Evolutionary conservation across 345 rosid genomes (phyloP).

Genomic region (Syzygium aqueum): DNA sequence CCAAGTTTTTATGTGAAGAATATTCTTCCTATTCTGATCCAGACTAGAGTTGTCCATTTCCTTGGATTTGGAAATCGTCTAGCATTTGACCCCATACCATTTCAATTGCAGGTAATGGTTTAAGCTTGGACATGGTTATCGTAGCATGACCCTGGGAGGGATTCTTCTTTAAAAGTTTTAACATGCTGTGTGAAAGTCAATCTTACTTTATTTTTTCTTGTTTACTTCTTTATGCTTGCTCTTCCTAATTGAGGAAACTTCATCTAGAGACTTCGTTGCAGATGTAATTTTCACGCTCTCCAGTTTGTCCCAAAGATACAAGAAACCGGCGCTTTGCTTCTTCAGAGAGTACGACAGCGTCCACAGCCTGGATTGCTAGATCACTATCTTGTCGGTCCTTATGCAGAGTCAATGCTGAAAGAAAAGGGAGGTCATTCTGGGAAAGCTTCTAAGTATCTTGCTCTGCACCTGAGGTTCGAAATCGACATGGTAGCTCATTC

Average conservation of each 20-base stretch:
- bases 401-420: constrained; percentile 34
- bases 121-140: background rate
- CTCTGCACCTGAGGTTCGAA: constrained; percentile 86
- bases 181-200: background rate
- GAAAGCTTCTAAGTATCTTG: constrained; percentile 68
- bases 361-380: constrained; percentile 55
- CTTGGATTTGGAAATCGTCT: constrained; percentile 91
- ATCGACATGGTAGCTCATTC: constrained; percentile 99
- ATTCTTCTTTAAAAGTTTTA: background rate
- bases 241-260: constrained; percentile 28
- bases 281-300: constrained; percentile 91
- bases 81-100: constrained; percentile 92
- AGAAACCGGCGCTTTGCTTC: constrained; percentile 72
- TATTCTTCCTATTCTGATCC: constrained; percentile 70
- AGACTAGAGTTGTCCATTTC: constrained; percentile 75
- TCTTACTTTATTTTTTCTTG: background rate
- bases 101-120: constrained; percentile 69
- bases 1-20: constrained; percentile 76
- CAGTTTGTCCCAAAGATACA: constrained; percentile 75
- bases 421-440: constrained; percentile 19
- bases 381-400: constrained; percentile 63
- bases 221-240: constrained; percentile 7
- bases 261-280: constrained; percentile 94
- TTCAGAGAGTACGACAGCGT: constrained; percentile 52
- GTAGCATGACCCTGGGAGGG: background rate